Evolutionary conservation across 1,284 basidiomycete species (phyloP).

Genomic region (Ustilago tritici): DNA sequence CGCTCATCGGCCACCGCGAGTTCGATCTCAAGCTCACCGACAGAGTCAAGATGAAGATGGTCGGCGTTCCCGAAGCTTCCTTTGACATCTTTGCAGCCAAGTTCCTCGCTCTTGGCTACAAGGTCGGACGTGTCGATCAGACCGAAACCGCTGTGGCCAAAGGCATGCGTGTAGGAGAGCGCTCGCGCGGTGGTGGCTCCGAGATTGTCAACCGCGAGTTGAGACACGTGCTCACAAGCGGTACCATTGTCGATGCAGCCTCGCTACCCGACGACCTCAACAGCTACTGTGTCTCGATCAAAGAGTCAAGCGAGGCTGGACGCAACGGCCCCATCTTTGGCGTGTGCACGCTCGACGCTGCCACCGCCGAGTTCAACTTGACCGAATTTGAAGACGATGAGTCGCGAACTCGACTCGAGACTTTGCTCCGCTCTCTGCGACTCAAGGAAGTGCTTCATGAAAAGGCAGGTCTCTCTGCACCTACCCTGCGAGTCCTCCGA

Average conservation of each 20-base stretch:
- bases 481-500: constrained; percentile 59
- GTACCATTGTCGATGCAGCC: constrained; percentile 91
- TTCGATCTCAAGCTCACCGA: constrained; percentile 76
- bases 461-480: constrained; percentile 75
- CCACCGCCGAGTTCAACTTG: constrained; percentile 95
- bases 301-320: constrained; percentile 71
- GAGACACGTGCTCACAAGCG: constrained; percentile 94
- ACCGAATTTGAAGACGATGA: constrained; percentile 91
- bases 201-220: constrained; percentile 77
- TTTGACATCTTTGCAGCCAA: constrained; percentile 77
- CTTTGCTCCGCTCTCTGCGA: constrained; percentile 88
- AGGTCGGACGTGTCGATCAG: constrained; percentile 95
- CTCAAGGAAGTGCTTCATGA: constrained; percentile 93
- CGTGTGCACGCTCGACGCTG: constrained; percentile 92
- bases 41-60: constrained; percentile 94
- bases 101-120: constrained; percentile 79
- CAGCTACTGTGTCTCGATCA: constrained; percentile 92
- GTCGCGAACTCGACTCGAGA: constrained; percentile 91
- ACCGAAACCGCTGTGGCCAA: constrained; percentile 85
- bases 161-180: constrained; percentile 74
- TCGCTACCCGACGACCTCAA: constrained; percentile 93
- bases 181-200: constrained; percentile 72
- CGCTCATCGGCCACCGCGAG: constrained; percentile 69
- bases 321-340: constrained; percentile 76
- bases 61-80: constrained; percentile 93